These are phyloP conservation scores for Climacium dendroides DNA, from an alignment of 225 moss, liverwort and hornwort genomes.

Conservation along the genomic window DNA sequence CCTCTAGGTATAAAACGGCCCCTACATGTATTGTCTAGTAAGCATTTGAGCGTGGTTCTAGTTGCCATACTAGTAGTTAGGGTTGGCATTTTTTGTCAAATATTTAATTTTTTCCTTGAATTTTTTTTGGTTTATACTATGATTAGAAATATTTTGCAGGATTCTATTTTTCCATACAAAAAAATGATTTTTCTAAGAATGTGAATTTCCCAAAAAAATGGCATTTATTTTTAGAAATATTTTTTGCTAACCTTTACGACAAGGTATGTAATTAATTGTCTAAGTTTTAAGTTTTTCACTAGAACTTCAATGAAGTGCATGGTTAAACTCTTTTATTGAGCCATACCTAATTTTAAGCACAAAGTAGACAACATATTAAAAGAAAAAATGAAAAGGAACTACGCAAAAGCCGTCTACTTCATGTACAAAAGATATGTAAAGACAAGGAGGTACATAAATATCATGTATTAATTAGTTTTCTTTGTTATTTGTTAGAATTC, in stretches of 20 bases:
- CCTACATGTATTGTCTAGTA: neutral
- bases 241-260: rapidly evolving
- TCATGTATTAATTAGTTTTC: neutral
- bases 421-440: neutral
- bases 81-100: neutral
- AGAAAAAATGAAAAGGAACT: neutral
- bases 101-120: neutral
- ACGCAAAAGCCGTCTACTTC: neutral
- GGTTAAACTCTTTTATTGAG: neutral
- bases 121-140: neutral
- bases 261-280: rapidly evolving
- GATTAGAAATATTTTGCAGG: neutral
- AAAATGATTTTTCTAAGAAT: neutral
- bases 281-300: neutral
- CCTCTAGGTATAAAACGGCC: too few relatives aligned
- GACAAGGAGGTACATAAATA: neutral
- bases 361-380: neutral
- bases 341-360: neutral
- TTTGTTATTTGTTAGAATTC: neutral
- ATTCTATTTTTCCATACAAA: neutral
- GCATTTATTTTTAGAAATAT: too few relatives aligned
- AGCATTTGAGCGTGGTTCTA: rapidly evolving
- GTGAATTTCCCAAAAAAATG: neutral
- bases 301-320: neutral
- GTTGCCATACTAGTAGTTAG: rapidly evolving